phyloP scores from a whole-genome alignment of 2,329 filamentous ascomycete species.

The Ampelomyces quisqualis region DNA sequence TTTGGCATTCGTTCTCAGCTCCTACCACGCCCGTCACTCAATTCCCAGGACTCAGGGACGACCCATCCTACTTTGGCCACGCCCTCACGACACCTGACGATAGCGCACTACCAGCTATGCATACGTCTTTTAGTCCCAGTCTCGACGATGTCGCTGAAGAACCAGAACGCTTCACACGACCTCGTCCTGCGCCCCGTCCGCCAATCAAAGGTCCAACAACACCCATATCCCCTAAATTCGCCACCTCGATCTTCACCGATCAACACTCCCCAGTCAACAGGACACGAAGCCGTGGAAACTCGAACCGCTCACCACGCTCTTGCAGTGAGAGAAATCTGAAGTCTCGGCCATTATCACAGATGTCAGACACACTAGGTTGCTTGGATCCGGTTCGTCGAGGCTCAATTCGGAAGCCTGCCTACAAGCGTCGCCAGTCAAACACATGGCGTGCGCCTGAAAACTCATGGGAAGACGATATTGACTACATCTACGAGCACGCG shows the following conservation, averaged over 20 bases:
- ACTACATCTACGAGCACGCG: slow-evolving; percentile 63
- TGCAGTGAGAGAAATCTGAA: slow-evolving; percentile 19
- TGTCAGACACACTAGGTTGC: slow-evolving; percentile 50
- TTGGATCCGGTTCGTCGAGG: slow-evolving; percentile 36
- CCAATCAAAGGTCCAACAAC: slow-evolving; percentile 28
- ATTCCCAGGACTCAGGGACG: slow-evolving; percentile 32
- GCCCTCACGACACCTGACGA: slow-evolving; percentile 48
- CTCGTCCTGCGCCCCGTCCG: slow-evolving; percentile 38
- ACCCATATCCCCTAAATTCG: slow-evolving; percentile 31
- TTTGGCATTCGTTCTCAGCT: slow-evolving; percentile 35
- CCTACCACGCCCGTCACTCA: slow-evolving; percentile 16
- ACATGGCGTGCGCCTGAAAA: slow-evolving; percentile 43
- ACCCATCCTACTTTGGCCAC: slow-evolving; percentile 38
- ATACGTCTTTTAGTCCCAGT: slow-evolving; percentile 45
- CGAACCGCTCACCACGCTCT: slow-evolving; percentile 29
- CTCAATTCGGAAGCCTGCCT: slow-evolving; percentile 23
- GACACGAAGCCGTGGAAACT: slow-evolving; percentile 22
- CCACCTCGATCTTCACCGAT: slow-evolving; percentile 29
- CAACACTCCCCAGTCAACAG: slow-evolving; percentile 26
- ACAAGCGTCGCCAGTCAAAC: slow-evolving; percentile 34
- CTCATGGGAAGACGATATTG: slow-evolving; percentile 64
- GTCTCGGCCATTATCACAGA: slow-evolving; percentile 42
- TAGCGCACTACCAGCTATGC: slow-evolving; percentile 42
- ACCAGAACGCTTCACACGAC: slow-evolving; percentile 37
- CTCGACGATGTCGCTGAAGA: slow-evolving; percentile 43